These are phyloP conservation scores for Myriangium duriaei DNA, from an alignment of 2,329 filamentous ascomycete species.

Conservation along the genomic window DNA sequence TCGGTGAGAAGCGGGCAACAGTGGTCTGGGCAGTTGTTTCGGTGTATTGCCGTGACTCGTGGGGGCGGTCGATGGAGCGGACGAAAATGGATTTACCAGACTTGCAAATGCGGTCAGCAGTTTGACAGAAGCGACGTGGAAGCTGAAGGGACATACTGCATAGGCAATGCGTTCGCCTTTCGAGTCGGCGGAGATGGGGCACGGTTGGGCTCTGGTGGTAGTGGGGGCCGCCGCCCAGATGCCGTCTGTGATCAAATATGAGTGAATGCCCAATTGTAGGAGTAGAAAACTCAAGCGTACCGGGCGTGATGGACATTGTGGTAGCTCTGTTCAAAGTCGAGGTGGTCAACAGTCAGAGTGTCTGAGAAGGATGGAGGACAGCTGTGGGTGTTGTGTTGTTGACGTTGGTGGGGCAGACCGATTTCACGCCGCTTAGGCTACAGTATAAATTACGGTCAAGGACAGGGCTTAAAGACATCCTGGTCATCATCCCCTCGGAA, in stretches of 20 bases:
- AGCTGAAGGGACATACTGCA: constrained; percentile 54
- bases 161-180: constrained; percentile 91
- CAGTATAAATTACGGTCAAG: no score
- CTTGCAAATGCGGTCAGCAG: no score
- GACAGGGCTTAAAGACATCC: no score
- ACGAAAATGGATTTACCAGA: constrained; percentile 95
- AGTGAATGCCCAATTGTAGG: neutral
- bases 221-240: constrained; percentile 78
- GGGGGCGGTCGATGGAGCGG: constrained; percentile 82
- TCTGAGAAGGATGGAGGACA: no score
- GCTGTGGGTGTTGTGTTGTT: no score
- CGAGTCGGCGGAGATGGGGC: constrained; percentile 72
- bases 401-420: neutral
- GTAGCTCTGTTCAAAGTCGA: no score
- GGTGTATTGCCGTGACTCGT: constrained; percentile 77
- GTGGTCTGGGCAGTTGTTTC: constrained; percentile 81
- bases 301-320: constrained; percentile 17
- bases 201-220: constrained; percentile 75
- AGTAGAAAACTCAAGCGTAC: constrained; percentile 5
- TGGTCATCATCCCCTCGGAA: no score
- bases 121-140: no score
- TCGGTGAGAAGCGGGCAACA: constrained; percentile 86
- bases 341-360: no score
- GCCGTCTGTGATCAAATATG: constrained; percentile 34
- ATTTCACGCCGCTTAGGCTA: no score